Base-by-base conservation (phyloP, 768 basidiomycete species). In the Tephrocybe sp. region DNA sequence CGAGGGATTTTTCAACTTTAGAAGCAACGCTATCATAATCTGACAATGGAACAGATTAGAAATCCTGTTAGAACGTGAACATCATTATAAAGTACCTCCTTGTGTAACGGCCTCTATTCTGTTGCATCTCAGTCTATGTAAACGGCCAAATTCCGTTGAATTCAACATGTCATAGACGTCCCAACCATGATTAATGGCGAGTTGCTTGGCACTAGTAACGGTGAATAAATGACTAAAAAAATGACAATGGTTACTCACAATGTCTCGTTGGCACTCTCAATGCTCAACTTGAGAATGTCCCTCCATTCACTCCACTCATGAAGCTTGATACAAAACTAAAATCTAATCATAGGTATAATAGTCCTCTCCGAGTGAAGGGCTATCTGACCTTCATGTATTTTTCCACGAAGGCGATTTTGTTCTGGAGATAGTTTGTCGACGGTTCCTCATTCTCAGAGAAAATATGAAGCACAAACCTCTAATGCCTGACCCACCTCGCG, bases 151-250 rank as follows among this genome's bases (percentile, higher is more conserved):
- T 2, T 70, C 52, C 2, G 66, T 67, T 3, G 68, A 65, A 11
- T 65, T 65, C 31, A 76, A 30, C 19, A 86, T 62, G 53, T 82
- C 74, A 20, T 53, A 56, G 12, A 64, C 57, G 1, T 67, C 51
- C 72, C 78, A 83, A 5, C 79, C 80, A 53, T 75, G 59, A 3
- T 40, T n/a, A 0, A 39, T 11, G 0, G 78, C 77, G 22, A 74
- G 55, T 0, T 0, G 0, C 42, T 57, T 62, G 16, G 68, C 69
- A 45, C 82, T 83, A 42, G 30, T 11, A 20, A 23, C 33, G 11
- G 16, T 26, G 14, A 39, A 51, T 38, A 17, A 35, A 14, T 13
- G n/a, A 13, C 19, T 46, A 5, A 22, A 9, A 20, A 10, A 39
- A 7, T 11, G 2, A 39, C 5, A 17, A 16, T 14, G 8, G 12